Evolutionary conservation across 345 rosid genomes (phyloP).

Genomic region (Rhodamnia argentea): DNA sequence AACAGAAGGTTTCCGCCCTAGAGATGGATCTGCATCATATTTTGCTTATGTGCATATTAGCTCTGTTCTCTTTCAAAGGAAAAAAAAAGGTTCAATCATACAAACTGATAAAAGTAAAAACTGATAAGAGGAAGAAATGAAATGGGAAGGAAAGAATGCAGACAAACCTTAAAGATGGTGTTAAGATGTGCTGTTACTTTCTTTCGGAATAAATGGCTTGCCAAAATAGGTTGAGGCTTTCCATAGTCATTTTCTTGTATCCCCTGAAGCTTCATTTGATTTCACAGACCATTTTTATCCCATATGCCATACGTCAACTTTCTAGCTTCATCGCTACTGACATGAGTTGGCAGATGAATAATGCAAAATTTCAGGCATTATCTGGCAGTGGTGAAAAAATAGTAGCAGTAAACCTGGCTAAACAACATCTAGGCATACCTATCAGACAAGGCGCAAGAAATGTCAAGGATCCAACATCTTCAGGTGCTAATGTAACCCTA

Average conservation of each 20-base stretch:
- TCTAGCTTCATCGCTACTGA: neutral
- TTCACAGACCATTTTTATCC: neutral
- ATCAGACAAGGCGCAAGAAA: neutral
- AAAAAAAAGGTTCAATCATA: neutral
- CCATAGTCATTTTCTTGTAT: neutral
- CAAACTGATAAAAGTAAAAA: neutral
- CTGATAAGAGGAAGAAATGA: neutral
- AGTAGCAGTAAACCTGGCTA: neutral
- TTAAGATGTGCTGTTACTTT: neutral
- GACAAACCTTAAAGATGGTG: neutral
- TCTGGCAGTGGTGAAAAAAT: neutral
- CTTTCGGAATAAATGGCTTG: neutral
- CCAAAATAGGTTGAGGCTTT: neutral
- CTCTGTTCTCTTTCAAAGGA: neutral
- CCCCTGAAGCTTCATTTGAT: neutral
- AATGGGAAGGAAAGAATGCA: neutral
- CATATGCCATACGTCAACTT: neutral
- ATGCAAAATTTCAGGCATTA: neutral
- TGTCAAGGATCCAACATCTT: neutral
- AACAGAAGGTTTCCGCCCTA: neutral
- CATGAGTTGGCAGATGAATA: neutral
- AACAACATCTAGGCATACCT: neutral
- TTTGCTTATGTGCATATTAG: neutral
- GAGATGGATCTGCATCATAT: neutral
- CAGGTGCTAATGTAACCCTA: neutral